Conservation (phyloP, 495 filamentous ascomycete genomes). For the Tirmania nivea region DNA sequence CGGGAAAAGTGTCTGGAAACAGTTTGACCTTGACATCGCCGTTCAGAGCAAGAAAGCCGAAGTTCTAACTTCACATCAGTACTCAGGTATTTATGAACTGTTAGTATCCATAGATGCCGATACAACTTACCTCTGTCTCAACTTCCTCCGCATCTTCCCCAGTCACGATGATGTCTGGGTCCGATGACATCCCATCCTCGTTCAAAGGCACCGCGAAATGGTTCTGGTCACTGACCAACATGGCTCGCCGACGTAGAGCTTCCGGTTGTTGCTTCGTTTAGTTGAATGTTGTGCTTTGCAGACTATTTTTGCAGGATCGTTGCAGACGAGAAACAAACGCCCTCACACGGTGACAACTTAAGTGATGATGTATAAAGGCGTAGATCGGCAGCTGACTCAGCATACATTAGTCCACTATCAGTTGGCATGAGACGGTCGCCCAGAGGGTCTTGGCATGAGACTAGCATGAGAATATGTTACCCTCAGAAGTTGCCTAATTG, state of each 20-base stretch:
- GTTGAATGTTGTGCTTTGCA: too few relatives aligned
- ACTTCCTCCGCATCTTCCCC: slow-evolving; percentile 38
- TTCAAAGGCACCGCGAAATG: background rate
- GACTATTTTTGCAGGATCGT: too few relatives aligned
- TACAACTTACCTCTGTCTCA: slow-evolving; percentile 30
- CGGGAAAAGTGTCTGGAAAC: slow-evolving; percentile 59
- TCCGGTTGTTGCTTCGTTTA: too few relatives aligned
- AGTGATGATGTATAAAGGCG: too few relatives aligned
- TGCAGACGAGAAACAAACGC: too few relatives aligned
- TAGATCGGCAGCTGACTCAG: too few relatives aligned
- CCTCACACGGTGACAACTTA: too few relatives aligned
- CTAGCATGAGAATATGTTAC: too few relatives aligned
- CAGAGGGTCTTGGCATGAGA: too few relatives aligned
- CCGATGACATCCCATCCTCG: background rate
- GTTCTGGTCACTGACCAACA: background rate
- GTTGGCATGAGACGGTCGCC: too few relatives aligned
- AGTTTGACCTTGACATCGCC: slow-evolving; percentile 64
- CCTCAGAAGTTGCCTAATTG: too few relatives aligned
- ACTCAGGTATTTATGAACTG: background rate
- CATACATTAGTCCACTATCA: too few relatives aligned
- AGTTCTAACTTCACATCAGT: slow-evolving; percentile 28
- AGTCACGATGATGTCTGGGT: slow-evolving; percentile 1
- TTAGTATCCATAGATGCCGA: background rate
- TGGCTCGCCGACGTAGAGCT: background rate
- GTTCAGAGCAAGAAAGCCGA: slow-evolving; percentile 61